Base-by-base conservation (phyloP, 1,284 basidiomycete genomes). In the Ustilago cynodontis region DNA sequence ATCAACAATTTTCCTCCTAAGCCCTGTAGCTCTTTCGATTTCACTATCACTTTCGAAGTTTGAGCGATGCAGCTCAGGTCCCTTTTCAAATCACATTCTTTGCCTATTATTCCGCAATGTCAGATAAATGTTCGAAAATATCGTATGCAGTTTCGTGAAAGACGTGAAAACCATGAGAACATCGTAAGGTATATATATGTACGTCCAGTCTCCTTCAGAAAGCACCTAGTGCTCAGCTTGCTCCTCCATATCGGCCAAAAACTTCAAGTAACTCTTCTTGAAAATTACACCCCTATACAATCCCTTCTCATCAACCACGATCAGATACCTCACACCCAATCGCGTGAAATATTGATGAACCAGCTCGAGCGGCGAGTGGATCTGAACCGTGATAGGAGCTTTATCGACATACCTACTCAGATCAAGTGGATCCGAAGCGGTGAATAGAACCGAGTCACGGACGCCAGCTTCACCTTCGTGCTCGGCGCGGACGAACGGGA, bases 371-470 rank as follows among this genome's bases (percentile, higher is more conserved):
- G 94, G 93, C 11, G 93, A 92, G 84, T 94, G 92, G 1, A 90
- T 90, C 76, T 91, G 91, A 22, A 95, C 90, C 0, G 91, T 94
- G 77, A 95, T 88, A 0, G 94, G 94, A 75, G 93, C 93, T 88
- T 93, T 90, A 84, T 97, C 94, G 90, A 95, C 94, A 83, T 95
- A 97, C 28, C 91, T 88, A 70, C 92, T 93, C 75, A 97, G 92
- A 83, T 97, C 93, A 77, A 93, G 92, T 2, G 71, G 71, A 29
- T 76, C 77, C 0, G 50, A 45, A 9, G 56, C 43, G 24, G 65
- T 58, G 50, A 77, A 67, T 31, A 74, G 60, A 4, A 73, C 61
- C 29, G 79, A 80, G 22, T 78, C 79, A 20, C 73, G 59, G 20
- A 78, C 66, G 10, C 50, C 52, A 4, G 65, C 68, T 33, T 64